Evolutionary conservation across 116 monocot species (phyloP), one percentile per base, ranked within the genome.

Genomic region (Phalaenopsis hybrid): DNA sequence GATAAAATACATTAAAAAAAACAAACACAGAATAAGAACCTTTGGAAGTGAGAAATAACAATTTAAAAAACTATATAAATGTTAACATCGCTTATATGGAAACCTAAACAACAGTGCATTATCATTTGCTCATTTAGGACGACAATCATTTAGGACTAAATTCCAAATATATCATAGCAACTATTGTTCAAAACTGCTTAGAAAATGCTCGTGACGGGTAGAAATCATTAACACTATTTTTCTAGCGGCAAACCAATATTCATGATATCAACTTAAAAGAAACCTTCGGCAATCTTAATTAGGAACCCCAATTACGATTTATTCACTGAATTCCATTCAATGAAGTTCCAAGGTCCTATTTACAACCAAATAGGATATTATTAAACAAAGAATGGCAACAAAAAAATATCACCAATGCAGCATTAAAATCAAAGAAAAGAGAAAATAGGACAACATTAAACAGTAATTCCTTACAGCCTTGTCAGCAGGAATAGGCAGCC

Each of bases 401-500:
- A 45, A 55, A 41, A 75, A 75, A 75, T 75, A 6, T n/a, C 46
- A 75, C 7, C 20, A 46, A n/a, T n/a, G 28, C 44, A 20, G 18
- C 21, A 23, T 33, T 44, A 3, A 75, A 45, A 46, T 45, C 18
- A 15, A 75, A n/a, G n/a, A 17, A 44, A 75, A 46, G 46, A 75
- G 46, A 75, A 72, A 31, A 15, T 23, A 72, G 41, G 9, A 72
- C 16, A 41, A 11, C 21, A 34, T 15, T 16, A 72, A 72, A 41
- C 77, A 31, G 12, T 18, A 77, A 28, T 50, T 49, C 46, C 41
- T 57, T 80, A 80, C 84, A 59, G 73, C 79, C 80, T 84, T 84
- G 75, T 84, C 84, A 46, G 79, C 46, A 33, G 84, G 84, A 31
- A 84, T 70, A 13, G 84, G 84, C 21, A 84, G 80, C 18, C 84